Evolutionary conservation across 192 early-diverging fungal species (phyloP).

Genomic region (Entomortierella beljakovae): DNA sequence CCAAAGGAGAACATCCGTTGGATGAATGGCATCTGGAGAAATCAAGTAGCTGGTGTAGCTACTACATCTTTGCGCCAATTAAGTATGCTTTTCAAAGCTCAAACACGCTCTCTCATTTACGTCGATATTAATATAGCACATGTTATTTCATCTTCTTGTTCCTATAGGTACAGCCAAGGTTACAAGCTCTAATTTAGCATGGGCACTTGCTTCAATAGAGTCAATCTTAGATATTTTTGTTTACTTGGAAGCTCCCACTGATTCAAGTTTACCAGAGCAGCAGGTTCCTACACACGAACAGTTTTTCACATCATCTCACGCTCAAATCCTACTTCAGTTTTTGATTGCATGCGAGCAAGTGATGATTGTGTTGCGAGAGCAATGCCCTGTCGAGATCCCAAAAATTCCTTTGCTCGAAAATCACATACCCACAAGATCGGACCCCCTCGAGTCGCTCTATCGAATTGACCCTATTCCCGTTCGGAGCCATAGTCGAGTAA

Average conservation of each 20-base stretch:
- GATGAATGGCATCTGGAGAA: conserved; percentile 46
- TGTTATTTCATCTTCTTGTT: background rate
- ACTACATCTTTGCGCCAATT: conserved; percentile 43
- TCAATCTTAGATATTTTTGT: conserved; percentile 41
- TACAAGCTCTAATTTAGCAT: conserved; percentile 24
- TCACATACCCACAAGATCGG: conserved; percentile 20
- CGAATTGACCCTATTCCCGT: conserved; percentile 31
- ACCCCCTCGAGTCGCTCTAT: conserved; percentile 35
- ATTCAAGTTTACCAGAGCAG: background rate
- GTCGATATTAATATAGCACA: background rate
- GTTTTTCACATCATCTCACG: conserved; percentile 13
- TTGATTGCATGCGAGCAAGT: conserved; percentile 32
- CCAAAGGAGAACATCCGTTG: conserved; percentile 42
- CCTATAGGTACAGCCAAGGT: conserved; percentile 28
- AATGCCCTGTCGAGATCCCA: conserved; percentile 27
- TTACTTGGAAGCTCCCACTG: conserved; percentile 7
- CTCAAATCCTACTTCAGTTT: conserved; percentile 9
- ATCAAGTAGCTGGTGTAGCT: conserved; percentile 48
- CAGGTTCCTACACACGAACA: background rate
- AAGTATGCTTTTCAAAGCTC: conserved; percentile 26
- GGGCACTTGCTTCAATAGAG: conserved; percentile 33
- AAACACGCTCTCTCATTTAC: background rate
- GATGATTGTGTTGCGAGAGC: conserved; percentile 27
- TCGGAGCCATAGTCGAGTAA: conserved; percentile 32
- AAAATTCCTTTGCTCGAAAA: conserved; percentile 2